A percentile compares a stretch with the other conserved stretches of the same genome.
These are phyloP conservation scores for Boletus rubroflammeus DNA, from an alignment of 768 basidiomycete species.

Conservation along the genomic window DNA sequence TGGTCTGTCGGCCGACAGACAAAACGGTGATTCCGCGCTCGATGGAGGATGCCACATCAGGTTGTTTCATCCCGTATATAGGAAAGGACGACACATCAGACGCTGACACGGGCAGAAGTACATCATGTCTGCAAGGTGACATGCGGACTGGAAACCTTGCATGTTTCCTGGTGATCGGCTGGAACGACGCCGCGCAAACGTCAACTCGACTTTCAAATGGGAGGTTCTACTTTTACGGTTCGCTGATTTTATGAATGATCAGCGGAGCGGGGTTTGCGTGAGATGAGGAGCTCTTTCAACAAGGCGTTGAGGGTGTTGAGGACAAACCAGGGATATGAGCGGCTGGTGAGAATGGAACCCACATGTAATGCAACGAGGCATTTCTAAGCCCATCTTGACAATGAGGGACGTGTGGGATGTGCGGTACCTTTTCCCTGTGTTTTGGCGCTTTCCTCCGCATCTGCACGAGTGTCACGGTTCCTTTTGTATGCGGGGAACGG, in stretches of 20 bases:
- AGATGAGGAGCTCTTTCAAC: not conserved
- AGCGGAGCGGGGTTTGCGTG: slow-evolving; percentile 10
- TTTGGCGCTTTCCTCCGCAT: not conserved
- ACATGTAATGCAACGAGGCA: slow-evolving; percentile 18
- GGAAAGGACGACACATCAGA: not conserved
- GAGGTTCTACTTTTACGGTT: slow-evolving; percentile 1
- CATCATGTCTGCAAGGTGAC: not conserved
- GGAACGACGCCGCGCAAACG: not conserved
- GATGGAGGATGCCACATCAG: not conserved
- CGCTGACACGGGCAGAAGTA: not conserved
- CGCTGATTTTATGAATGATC: slow-evolving; percentile 11
- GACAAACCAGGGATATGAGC: not conserved
- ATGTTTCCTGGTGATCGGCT: not conserved
- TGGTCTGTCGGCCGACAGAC: not conserved
- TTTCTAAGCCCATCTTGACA: slow-evolving; percentile 3
- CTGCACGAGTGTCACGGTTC: not conserved
- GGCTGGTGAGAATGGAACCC: not conserved
- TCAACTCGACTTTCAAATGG: slow-evolving; percentile 9
- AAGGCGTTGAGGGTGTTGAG: not conserved
- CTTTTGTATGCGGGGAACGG: not conserved
- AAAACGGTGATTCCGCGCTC: not conserved
- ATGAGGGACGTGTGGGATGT: not conserved
- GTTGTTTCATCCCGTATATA: not conserved
- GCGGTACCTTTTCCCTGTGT: slow-evolving; percentile 9
- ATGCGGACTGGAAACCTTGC: not conserved